Conservation (phyloP, 345 rosid genomes). For the Mangifera indica region DNA sequence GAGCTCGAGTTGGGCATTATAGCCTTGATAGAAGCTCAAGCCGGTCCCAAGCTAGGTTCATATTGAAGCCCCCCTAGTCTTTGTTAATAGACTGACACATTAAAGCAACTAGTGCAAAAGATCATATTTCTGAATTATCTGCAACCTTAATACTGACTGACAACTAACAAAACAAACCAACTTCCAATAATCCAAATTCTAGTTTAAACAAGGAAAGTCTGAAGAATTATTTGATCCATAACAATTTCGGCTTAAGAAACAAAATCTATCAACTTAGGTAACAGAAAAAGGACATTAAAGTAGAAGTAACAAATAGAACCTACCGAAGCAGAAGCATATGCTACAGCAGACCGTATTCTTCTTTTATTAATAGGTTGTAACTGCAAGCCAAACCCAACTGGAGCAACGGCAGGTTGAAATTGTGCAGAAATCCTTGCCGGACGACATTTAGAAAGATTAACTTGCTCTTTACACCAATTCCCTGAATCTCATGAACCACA, state of each 20-base stretch:
- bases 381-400: conserved; percentile 28
- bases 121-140: too few relatives aligned
- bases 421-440: conserved; percentile 24
- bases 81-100: too few relatives aligned
- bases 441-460: conserved; percentile 16
- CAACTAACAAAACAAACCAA: not conserved
- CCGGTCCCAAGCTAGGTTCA: too few relatives aligned
- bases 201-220: too few relatives aligned
- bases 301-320: not conserved
- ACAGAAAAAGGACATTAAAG: not conserved
- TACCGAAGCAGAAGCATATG: conserved; percentile 40
- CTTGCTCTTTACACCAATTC: conserved; percentile 10
- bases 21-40: too few relatives aligned
- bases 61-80: too few relatives aligned
- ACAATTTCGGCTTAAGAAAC: too few relatives aligned
- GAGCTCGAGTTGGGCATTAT: too few relatives aligned
- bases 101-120: too few relatives aligned
- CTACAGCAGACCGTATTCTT: conserved; percentile 27
- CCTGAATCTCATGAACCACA: conserved; percentile 2
- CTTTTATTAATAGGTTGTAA: conserved; percentile 23
- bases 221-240: too few relatives aligned
- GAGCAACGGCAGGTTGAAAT: conserved; percentile 15
- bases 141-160: not conserved
- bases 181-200: not conserved
- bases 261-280: not conserved